Evolutionary conservation across 306 rosid genomes (phyloP).

Genomic region (Prunus dulcis): DNA sequence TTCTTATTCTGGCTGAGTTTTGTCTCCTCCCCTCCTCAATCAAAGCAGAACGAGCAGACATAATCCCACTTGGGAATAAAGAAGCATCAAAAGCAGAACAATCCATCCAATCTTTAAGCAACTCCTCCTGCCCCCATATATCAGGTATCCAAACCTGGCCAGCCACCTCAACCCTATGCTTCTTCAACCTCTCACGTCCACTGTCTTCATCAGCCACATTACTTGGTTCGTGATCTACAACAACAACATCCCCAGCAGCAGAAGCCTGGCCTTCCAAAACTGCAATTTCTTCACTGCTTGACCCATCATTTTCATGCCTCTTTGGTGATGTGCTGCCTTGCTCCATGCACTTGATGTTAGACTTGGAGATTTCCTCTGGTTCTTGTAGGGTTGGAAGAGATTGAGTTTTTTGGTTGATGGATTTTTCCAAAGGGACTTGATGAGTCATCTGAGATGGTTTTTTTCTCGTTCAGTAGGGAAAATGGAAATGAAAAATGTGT

Average conservation of each 20-base stretch:
- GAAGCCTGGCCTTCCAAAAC: not conserved
- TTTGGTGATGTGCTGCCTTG: conserved; percentile 4
- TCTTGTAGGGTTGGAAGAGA: conserved; percentile 24
- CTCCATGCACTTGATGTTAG: not conserved
- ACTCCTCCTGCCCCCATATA: conserved; percentile 88
- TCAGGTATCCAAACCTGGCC: conserved; percentile 91
- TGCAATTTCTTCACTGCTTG: conserved; percentile 18
- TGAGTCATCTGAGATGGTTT: conserved; percentile 29
- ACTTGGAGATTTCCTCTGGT: conserved; percentile 10
- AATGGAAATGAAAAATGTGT: not conserved
- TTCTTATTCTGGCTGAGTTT: conserved; percentile 34
- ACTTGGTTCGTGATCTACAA: not conserved
- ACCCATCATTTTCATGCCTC: conserved; percentile 10
- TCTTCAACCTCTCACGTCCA: conserved; percentile 76
- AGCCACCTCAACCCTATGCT: conserved; percentile 62
- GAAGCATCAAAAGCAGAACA: conserved; percentile 70
- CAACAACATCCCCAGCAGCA: not conserved
- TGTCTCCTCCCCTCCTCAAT: conserved; percentile 53
- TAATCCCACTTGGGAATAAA: conserved; percentile 51
- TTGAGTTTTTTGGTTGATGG: conserved; percentile 10
- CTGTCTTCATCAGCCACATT: conserved; percentile 29
- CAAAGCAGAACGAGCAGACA: conserved; percentile 69
- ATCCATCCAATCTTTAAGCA: conserved; percentile 83
- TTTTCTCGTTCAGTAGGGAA: conserved; percentile 18
- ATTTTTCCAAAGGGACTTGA: conserved; percentile 1